A percentile compares a stretch with the other conserved stretches of the same genome.
Conservation (phyloP, 495 filamentous ascomycete genomes). For the Tuber calosporum region DNA sequence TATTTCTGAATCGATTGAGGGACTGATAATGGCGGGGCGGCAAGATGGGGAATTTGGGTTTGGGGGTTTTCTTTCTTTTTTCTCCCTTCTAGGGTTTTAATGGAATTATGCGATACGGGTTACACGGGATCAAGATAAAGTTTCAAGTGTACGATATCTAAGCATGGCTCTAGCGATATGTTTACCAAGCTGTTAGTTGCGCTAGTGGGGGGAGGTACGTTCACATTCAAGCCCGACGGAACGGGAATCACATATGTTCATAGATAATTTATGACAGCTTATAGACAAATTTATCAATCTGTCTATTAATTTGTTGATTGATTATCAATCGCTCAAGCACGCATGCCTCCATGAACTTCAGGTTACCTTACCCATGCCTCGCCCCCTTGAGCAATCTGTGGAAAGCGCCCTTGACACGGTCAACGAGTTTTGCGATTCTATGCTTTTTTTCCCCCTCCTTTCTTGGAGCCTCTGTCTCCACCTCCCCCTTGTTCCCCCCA, state of each 20-base stretch:
- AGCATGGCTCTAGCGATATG: background rate
- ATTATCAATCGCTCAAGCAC: background rate
- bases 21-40: background rate
- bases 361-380: background rate
- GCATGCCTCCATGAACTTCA: background rate
- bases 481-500: background rate
- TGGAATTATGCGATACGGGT: background rate
- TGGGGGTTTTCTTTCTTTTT: conserved; percentile 4
- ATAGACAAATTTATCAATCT: background rate
- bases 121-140: background rate
- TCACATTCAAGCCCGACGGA: background rate
- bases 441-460: background rate
- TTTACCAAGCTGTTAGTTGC: background rate
- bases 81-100: background rate
- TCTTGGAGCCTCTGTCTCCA: background rate
- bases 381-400: background rate
- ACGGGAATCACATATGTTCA: background rate
- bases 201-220: background rate
- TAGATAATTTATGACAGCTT: background rate
- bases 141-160: background rate
- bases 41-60: background rate
- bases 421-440: background rate
- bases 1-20: conserved; percentile 62
- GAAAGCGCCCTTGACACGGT: background rate
- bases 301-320: background rate